A percentile compares a stretch with the other conserved stretches of the same genome.
Evolutionary conservation across 2,329 filamentous ascomycete species (phyloP).

Genomic region (Penicillium hesseltinei): DNA sequence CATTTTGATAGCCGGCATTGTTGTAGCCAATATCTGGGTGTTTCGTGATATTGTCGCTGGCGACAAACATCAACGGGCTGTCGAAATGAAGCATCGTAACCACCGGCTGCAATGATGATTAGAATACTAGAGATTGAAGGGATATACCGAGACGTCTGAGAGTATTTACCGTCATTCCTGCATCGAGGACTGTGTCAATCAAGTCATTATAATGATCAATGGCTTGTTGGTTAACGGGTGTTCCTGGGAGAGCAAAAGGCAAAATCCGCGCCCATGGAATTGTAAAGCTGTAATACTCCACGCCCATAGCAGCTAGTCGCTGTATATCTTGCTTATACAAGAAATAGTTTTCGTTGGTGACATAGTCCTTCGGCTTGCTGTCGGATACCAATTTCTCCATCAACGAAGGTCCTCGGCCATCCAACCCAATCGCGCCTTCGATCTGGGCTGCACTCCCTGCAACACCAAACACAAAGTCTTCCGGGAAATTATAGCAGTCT

Average conservation of each 20-base stretch:
- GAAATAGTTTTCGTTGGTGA: constrained; percentile 52
- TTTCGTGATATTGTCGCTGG: constrained; percentile 17
- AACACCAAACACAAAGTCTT: constrained; percentile 46
- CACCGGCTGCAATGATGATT: constrained; percentile 30
- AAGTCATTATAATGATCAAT: constrained; percentile 51
- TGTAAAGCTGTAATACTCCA: constrained; percentile 45
- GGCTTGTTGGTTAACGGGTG: constrained; percentile 48
- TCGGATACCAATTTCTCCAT: constrained; percentile 39
- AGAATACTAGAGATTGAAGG: not conserved
- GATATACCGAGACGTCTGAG: not conserved
- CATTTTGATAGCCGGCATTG: constrained; percentile 37
- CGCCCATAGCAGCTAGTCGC: constrained; percentile 40
- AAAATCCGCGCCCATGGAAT: constrained; percentile 52
- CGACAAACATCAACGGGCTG: constrained; percentile 27
- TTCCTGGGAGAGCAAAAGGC: constrained; percentile 46
- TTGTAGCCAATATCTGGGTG: constrained; percentile 27
- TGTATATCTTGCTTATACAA: constrained; percentile 50
- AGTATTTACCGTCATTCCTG: constrained; percentile 35
- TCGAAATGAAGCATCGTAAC: constrained; percentile 44
- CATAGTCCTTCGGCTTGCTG: constrained; percentile 44
- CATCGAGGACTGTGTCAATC: constrained; percentile 44
- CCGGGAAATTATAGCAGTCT: constrained; percentile 35
- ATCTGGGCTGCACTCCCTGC: constrained; percentile 46
- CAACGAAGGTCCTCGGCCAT: constrained; percentile 41
- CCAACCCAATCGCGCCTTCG: constrained; percentile 44